Percentiles rank a stretch among this genome's conserved stretches.
Conservation (phyloP, 352 stramenopile genomes). For the Pythium vanterpoolii region DNA sequence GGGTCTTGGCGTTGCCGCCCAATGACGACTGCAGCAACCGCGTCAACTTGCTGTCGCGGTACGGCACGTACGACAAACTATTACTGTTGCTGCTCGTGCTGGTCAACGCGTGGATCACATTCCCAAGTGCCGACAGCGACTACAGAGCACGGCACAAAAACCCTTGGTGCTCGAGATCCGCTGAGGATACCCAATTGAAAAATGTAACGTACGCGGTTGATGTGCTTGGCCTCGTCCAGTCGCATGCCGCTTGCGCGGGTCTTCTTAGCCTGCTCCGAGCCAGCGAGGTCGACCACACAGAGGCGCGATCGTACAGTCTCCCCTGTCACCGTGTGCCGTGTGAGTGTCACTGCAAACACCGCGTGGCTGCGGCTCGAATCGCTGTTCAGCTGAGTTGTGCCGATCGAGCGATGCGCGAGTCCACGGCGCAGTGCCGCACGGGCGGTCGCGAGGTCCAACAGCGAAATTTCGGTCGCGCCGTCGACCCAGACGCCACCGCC, state of each 20-base stretch:
- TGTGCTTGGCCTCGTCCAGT: constrained; percentile 73
- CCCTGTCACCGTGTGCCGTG: constrained; percentile 22
- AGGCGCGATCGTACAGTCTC: constrained; percentile 28
- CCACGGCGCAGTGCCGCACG: constrained; percentile 39
- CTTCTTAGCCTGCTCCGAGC: constrained; percentile 63
- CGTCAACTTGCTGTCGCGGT: constrained; percentile 88
- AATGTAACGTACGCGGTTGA: constrained; percentile 46
- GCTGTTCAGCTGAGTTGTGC: constrained; percentile 49
- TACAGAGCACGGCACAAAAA: constrained; percentile 16
- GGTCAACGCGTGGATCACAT: constrained; percentile 69
- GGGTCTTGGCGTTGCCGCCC: constrained; percentile 85
- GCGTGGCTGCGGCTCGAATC: constrained; percentile 70
- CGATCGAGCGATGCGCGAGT: constrained; percentile 35
- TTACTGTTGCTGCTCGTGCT: neutral
- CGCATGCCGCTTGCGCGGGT: constrained; percentile 40
- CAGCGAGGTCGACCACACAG: constrained; percentile 68
- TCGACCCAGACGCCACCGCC: constrained; percentile 39
- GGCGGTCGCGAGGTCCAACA: constrained; percentile 29
- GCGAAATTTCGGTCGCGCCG: constrained; percentile 40
- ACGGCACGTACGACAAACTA: constrained; percentile 44
- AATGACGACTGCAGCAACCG: constrained; percentile 84
- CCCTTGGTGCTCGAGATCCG: neutral
- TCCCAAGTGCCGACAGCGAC: constrained; percentile 67
- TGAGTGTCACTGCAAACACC: constrained; percentile 58
- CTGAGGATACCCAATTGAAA: neutral